Evolutionary conservation across 805 yeast genomes (phyloP).

Genomic region (Hanseniaspora clermontiae): DNA sequence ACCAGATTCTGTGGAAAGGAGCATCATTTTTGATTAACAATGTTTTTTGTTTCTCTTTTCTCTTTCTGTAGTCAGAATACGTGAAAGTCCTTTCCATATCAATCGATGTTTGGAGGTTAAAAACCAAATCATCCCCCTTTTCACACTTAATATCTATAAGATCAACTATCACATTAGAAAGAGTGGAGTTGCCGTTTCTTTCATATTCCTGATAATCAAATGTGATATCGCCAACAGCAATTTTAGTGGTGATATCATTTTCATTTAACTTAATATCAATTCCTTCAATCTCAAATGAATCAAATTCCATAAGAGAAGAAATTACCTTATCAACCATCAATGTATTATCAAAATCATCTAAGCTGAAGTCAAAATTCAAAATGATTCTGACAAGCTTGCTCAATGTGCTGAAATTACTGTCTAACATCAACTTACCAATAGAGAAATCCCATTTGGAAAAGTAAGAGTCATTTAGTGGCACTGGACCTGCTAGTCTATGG

Average conservation of each 20-base stretch:
- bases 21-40: constrained; percentile 66
- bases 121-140: constrained; percentile 22
- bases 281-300: constrained; percentile 43
- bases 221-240: constrained; percentile 22
- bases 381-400: constrained; percentile 34
- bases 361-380: constrained; percentile 46
- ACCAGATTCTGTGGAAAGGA: constrained; percentile 69
- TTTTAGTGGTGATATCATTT: constrained; percentile 20
- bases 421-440: constrained; percentile 44
- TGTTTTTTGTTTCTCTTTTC: constrained; percentile 43
- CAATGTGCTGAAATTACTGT: constrained; percentile 38
- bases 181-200: constrained; percentile 48
- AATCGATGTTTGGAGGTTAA: constrained; percentile 46
- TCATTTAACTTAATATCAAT: constrained; percentile 34
- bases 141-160: constrained; percentile 26
- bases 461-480: constrained; percentile 79
- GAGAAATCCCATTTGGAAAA: constrained; percentile 82
- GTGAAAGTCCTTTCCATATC: constrained; percentile 47
- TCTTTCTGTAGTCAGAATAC: constrained; percentile 35
- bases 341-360: constrained; percentile 63
- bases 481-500: constrained; percentile 85
- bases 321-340: constrained; percentile 43
- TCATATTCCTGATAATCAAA: constrained; percentile 56
- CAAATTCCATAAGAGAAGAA: constrained; percentile 55
- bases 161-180: constrained; percentile 41